Evolutionary conservation across 306 rosid genomes (phyloP), one percentile per base, ranked within the genome.

Genomic region (Fragaria iinumae): DNA sequence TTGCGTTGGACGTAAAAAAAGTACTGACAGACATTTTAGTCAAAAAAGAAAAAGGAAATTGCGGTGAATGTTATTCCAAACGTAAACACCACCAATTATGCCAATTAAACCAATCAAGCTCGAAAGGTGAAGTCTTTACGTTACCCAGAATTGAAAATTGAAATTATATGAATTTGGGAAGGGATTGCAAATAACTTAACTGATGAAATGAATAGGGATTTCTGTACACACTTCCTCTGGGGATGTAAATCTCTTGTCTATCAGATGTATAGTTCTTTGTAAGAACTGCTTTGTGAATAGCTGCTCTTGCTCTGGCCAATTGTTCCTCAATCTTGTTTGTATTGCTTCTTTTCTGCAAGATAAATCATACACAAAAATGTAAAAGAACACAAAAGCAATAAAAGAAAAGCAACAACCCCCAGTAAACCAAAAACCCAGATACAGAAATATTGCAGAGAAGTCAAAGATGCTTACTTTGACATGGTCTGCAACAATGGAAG

Each of bases 171-270:
- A 56, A 56, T 56, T 8, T 56, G 14, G 14, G 14, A 14, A 10
- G 4, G 39, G 39, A 27, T 27, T 60, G 13, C 39, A 64, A 64
- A 64, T 5, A 72, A 57, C 83, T 80, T 27, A 80, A 74, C 83
- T 80, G 83, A 38, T 74, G 83, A 74, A 80, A 80, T 0, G 83
- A 76, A 59, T 32, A 34, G 44, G 79, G 71, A 59, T 80, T 80
- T 69, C 71, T 80, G 71, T 80, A 80, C 21, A 80, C 67, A 45
- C 50, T 55, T 57, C 79, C 83, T 67, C 71, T 74, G 14, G 83
- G 83, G 34, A 80, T 59, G 69, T 80, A 80, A 80, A 14, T 74
- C 64, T 74, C 76, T 5, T 67, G 60, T 10, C 55, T 67, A 23
- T 80, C 75, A 21, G 83, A 80, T 16, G 83, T 73, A 14, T 60